Conservation (phyloP, 78 protist genomes). For the Pelomyxa schiedti region DNA sequence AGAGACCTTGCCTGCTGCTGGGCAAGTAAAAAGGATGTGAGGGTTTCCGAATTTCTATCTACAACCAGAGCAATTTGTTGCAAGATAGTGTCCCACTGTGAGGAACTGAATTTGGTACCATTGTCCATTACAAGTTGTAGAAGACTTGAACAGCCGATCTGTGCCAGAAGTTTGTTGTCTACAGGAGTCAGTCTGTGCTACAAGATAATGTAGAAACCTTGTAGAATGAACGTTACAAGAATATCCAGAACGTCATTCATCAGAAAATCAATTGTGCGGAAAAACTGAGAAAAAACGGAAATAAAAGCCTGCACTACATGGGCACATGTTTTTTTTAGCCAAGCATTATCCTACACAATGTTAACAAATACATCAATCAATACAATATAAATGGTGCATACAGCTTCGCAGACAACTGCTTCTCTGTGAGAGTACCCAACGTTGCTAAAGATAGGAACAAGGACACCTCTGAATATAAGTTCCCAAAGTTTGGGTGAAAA, state of each 20-base stretch:
- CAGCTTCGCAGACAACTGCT: slow-evolving; percentile 2
- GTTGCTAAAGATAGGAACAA: slow-evolving; percentile 82
- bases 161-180: not conserved
- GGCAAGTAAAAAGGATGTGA: too few relatives aligned
- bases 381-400: not conserved
- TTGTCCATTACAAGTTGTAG: not conserved
- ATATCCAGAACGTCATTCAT: slow-evolving; percentile 49
- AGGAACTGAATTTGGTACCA: not conserved
- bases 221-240: slow-evolving; percentile 33
- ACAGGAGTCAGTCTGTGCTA: not conserved
- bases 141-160: not conserved
- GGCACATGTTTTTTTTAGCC: slow-evolving; percentile 45
- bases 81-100: not conserved
- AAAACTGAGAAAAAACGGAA: slow-evolving; percentile 38
- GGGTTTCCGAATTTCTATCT: too few relatives aligned
- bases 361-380: not conserved
- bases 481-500: slow-evolving; percentile 67
- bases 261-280: slow-evolving; percentile 44
- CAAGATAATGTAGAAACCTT: slow-evolving; percentile 7
- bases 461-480: slow-evolving; percentile 72
- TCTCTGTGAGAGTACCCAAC: slow-evolving; percentile 37
- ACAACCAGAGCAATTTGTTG: too few relatives aligned
- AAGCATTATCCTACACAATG: slow-evolving; percentile 27
- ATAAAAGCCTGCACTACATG: slow-evolving; percentile 44
- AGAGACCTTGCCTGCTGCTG: too few relatives aligned